Evolutionary conservation across 1,284 basidiomycete genomes (phyloP).

Genomic region (Austroboletus rostrupii): DNA sequence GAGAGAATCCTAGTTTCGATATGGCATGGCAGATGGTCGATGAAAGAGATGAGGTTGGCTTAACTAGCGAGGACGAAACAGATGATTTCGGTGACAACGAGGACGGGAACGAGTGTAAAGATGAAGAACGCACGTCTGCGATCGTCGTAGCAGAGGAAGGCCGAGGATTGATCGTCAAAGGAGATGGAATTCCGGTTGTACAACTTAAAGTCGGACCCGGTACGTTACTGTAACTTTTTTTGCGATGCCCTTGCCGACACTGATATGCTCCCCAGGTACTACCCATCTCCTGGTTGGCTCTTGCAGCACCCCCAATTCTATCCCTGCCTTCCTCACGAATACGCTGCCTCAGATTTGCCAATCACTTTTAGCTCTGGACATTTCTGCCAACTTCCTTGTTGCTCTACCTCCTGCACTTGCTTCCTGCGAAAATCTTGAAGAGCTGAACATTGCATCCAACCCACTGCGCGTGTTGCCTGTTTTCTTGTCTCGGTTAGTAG

Average conservation of each 20-base stretch:
- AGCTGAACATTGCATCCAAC: slow-evolving; percentile 91
- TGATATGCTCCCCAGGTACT: slow-evolving; percentile 52
- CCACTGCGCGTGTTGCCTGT: slow-evolving; percentile 80
- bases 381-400: slow-evolving; percentile 82
- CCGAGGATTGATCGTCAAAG: slow-evolving; percentile 72
- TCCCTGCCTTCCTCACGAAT: slow-evolving; percentile 69
- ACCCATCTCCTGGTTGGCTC: slow-evolving; percentile 85
- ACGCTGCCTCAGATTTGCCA: slow-evolving; percentile 67
- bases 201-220: slow-evolving; percentile 67
- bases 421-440: slow-evolving; percentile 79
- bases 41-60: slow-evolving; percentile 67
- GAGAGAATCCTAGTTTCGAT: slow-evolving; percentile 67
- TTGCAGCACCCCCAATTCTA: slow-evolving; percentile 69
- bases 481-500: slow-evolving; percentile 73
- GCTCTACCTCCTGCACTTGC: slow-evolving; percentile 78
- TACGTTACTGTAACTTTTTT: slow-evolving; percentile 34
- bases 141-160: slow-evolving; percentile 77
- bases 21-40: slow-evolving; percentile 69
- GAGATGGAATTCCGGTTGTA: slow-evolving; percentile 55
- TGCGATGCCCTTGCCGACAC: slow-evolving; percentile 1
- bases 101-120: slow-evolving; percentile 46
- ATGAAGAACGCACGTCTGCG: slow-evolving; percentile 70
- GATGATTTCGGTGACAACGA: slow-evolving; percentile 63
- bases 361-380: slow-evolving; percentile 84
- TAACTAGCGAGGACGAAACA: slow-evolving; percentile 68